These are phyloP conservation scores for Puya raimondii DNA, from an alignment of 176 grass and related monocot genomes.

Conservation along the genomic window DNA sequence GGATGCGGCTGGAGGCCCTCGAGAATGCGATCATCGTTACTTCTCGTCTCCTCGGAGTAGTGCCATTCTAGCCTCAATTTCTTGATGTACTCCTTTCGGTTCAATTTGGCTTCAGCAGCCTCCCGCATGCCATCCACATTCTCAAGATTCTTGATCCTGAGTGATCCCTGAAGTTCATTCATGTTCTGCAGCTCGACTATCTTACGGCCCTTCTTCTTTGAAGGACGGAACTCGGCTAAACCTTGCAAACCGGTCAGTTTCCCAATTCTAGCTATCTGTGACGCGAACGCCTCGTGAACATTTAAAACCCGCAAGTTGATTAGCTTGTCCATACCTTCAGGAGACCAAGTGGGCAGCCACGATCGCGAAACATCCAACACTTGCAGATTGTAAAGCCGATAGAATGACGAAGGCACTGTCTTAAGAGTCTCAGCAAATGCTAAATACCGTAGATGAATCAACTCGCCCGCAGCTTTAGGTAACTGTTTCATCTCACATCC, in stretches of 20 bases:
- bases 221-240: constrained; percentile 11
- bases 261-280: constrained; percentile 26
- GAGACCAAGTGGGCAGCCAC: neutral
- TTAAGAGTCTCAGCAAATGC: constrained; percentile 21
- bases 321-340: constrained; percentile 18
- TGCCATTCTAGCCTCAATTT: neutral
- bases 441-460: constrained; percentile 45
- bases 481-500: constrained; percentile 31
- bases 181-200: constrained; percentile 34
- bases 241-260: constrained; percentile 31
- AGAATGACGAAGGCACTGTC: constrained; percentile 18
- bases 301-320: constrained; percentile 21
- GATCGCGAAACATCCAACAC: neutral
- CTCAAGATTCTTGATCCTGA: constrained; percentile 23
- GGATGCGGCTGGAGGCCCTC: constrained; percentile 28
- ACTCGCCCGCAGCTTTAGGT: constrained; percentile 18
- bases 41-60: neutral
- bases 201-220: constrained; percentile 11
- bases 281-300: neutral
- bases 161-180: constrained; percentile 18
- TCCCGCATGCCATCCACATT: constrained; percentile 24
- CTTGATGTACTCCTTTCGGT: constrained; percentile 9
- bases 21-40: neutral
- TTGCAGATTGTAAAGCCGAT: constrained; percentile 30
- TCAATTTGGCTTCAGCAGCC: constrained; percentile 12